Percentiles rank a stretch among this genome's conserved stretches.
Evolutionary conservation across 345 rosid genomes (phyloP).

Genomic region (Melastoma malabathricum): DNA sequence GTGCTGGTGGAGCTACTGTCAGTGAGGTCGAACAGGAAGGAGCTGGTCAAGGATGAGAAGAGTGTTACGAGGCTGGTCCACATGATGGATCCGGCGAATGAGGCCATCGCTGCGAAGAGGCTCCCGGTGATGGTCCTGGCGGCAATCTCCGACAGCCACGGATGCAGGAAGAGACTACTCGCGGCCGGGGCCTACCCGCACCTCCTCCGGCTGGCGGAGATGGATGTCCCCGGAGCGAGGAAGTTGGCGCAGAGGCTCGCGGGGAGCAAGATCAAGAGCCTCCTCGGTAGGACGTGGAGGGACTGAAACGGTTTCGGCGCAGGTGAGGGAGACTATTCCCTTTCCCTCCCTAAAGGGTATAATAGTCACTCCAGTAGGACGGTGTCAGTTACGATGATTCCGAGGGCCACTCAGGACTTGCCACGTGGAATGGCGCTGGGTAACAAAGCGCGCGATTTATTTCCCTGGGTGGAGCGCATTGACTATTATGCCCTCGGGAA

Average conservation of each 20-base stretch:
- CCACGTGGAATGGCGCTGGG: slow-evolving; percentile 4
- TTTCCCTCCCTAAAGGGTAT: slow-evolving; percentile 8
- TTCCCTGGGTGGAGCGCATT: slow-evolving; percentile 6
- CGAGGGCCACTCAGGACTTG: not conserved
- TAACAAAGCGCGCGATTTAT: slow-evolving; percentile 9
- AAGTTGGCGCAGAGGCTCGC: slow-evolving; percentile 51
- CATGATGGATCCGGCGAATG: slow-evolving; percentile 59
- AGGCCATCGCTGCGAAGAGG: slow-evolving; percentile 29
- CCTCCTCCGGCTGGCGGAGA: slow-evolving; percentile 40
- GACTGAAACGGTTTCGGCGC: slow-evolving; percentile 18
- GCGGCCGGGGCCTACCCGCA: slow-evolving; percentile 47
- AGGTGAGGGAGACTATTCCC: slow-evolving; percentile 20
- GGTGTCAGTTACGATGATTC: not conserved
- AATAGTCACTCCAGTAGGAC: not conserved
- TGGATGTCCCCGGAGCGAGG: slow-evolving; percentile 56
- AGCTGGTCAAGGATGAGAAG: slow-evolving; percentile 56
- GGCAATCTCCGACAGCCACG: slow-evolving; percentile 25
- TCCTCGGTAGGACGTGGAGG: slow-evolving; percentile 60
- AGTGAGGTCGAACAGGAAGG: slow-evolving; percentile 51
- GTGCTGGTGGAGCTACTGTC: slow-evolving; percentile 41
- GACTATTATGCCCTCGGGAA: slow-evolving; percentile 10
- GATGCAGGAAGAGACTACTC: slow-evolving; percentile 38
- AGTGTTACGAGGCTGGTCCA: slow-evolving; percentile 47
- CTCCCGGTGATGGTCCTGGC: slow-evolving; percentile 44
- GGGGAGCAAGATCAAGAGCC: slow-evolving; percentile 43